Percentiles rank a stretch among this genome's conserved stretches.
These are phyloP conservation scores for Corinectria fuckeliana DNA, from an alignment of 2,329 filamentous ascomycete species.

Conservation along the genomic window DNA sequence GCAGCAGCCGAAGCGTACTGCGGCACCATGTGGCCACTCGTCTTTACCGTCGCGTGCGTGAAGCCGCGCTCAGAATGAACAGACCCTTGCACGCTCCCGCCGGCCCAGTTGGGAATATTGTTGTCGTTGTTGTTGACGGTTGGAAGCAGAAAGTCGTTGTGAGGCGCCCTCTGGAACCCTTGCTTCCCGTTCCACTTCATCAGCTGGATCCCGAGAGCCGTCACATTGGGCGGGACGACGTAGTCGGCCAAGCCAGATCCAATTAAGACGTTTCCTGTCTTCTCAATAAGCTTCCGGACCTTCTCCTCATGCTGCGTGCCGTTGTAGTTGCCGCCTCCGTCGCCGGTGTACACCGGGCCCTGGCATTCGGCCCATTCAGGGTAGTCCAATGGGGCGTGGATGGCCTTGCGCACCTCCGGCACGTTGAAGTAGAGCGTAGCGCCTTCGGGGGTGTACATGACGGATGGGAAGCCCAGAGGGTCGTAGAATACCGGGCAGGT, in stretches of 20 bases:
- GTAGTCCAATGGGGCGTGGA: conserved; percentile 63
- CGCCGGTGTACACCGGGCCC: conserved; percentile 46
- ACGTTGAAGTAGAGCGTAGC: conserved; percentile 70
- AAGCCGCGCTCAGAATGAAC: conserved; percentile 77
- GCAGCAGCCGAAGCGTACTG: conserved; percentile 73
- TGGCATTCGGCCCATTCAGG: conserved; percentile 61
- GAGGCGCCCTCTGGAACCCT: conserved; percentile 69
- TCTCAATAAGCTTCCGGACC: conserved; percentile 75
- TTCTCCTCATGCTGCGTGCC: conserved; percentile 11
- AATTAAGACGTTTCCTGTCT: conserved; percentile 75
- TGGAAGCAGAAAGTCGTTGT: conserved; percentile 60
- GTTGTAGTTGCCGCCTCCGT: conserved; percentile 59
- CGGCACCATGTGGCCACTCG: conserved; percentile 72
- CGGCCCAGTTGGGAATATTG: conserved; percentile 52
- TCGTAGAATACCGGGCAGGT: conserved; percentile 77
- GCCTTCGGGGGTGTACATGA: conserved; percentile 66
- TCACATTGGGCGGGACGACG: conserved; percentile 71
- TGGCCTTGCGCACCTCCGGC: conserved; percentile 69
- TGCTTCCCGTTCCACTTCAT: conserved; percentile 79
- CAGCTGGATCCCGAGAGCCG: conserved; percentile 76
- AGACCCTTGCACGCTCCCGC: conserved; percentile 73
- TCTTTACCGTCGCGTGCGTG: conserved; percentile 70
- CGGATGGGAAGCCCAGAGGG: conserved; percentile 70
- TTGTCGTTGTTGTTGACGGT: conserved; percentile 53
- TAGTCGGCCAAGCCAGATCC: conserved; percentile 75